Conservation (phyloP, 108 stramenopile species). For the Stephanodiscus minutulus region DNA sequence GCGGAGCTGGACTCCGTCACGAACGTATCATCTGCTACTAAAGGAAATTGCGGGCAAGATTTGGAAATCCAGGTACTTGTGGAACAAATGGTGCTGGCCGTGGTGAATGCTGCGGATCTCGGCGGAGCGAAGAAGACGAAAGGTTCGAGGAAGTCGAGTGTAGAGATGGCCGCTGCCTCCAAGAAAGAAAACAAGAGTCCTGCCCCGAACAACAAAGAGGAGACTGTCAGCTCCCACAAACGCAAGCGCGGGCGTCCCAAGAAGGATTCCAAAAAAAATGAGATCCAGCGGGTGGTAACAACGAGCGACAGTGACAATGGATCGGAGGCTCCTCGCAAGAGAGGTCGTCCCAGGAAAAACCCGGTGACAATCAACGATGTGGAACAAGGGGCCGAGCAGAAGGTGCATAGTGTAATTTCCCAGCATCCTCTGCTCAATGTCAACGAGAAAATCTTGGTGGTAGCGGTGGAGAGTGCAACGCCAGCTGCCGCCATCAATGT, state of each 20-base stretch:
- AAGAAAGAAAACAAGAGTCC: neutral
- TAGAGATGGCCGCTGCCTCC: slow-evolving; percentile 3
- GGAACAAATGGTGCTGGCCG: slow-evolving; percentile 2
- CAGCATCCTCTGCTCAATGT: neutral
- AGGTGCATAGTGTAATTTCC: neutral
- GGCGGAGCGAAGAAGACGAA: neutral
- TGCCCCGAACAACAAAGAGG: neutral
- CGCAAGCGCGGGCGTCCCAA: slow-evolving; percentile 27
- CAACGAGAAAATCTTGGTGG: neutral
- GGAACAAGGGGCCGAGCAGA: neutral
- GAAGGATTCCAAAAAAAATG: slow-evolving; percentile 1
- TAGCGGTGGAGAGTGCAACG: too few relatives aligned
- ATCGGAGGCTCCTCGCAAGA: neutral
- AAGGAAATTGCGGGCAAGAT: neutral
- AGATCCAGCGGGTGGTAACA: neutral
- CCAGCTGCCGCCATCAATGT: too few relatives aligned
- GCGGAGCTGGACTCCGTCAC: neutral
- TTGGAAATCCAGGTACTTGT: slow-evolving; percentile 9
- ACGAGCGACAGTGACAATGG: slow-evolving; percentile 5
- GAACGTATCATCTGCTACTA: neutral
- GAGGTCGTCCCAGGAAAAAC: slow-evolving; percentile 13
- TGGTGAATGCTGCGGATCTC: neutral
- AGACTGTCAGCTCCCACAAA: neutral
- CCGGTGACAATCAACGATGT: neutral
- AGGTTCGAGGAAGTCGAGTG: neutral